Evolutionary conservation across 306 rosid species (phyloP), one percentile per base, ranked within the genome.

Genomic region (Lathyrus aphaca): DNA sequence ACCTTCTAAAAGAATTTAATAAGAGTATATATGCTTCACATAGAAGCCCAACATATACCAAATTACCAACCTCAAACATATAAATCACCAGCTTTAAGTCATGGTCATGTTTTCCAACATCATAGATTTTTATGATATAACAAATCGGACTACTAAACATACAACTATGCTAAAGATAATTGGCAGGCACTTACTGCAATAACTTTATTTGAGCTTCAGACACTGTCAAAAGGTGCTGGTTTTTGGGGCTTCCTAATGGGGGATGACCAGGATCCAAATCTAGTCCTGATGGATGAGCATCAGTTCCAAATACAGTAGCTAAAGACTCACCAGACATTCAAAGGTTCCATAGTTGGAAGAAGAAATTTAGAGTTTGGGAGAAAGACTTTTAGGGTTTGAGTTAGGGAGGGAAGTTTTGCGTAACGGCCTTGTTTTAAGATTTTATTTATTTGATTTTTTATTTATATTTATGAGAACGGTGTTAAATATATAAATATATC

Each of bases 291-390:
- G 75, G 81, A 53, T 81, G 69, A 48, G 77, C 67, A 7, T 51
- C 64, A 25, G 60, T 68, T 2, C 75, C 35, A 37, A 83, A 35
- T 0, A 72, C 80, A 8, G 85, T 80, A 21, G 84, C 81, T 1
- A 83, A 76, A 39, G 97, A 90, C 68, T 88, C 96, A 5, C 96
- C 98, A 6, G 91, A 93, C 82, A 77, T 77, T 19, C 93, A 89
- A 57, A 88, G 93, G 25, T 23, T 23, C 25, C 25, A 3, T 2
- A 23, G 25, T 23, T 23, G 25, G 25, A 23, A 23, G 3, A 23
- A 23, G 1, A 23, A 23, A 23, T 23, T 23, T 1, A 23, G 25
- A 23, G 2, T 23, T 23, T 23, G 3, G 25, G 3, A 23, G 25
- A 23, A 23, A 23, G 25, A 23, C 1, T 1, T 23, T 23, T 23